Percentiles rank a stretch among this genome's conserved stretches.
Evolutionary conservation across 1,284 basidiomycete genomes (phyloP).

Genomic region (Irpex rosettiformis): DNA sequence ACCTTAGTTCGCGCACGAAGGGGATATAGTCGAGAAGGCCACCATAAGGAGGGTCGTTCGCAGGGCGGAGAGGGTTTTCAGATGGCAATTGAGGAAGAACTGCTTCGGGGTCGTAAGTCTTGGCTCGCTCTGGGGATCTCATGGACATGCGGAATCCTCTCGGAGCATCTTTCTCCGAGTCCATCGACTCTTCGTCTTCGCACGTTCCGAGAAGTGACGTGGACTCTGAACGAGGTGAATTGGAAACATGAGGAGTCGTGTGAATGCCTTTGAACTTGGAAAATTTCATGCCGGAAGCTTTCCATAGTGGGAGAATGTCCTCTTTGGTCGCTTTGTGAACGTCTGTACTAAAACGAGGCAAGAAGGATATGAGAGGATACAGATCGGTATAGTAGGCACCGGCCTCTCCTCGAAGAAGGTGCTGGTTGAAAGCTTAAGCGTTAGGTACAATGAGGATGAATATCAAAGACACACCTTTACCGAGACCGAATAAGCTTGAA

Average conservation of each 20-base stretch:
- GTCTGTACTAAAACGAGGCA: conserved; percentile 50
- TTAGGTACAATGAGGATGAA: background rate
- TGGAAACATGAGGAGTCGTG: conserved; percentile 18
- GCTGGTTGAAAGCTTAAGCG: conserved; percentile 16
- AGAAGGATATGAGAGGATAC: conserved; percentile 41
- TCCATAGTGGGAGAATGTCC: conserved; percentile 59
- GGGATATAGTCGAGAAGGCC: conserved; percentile 55
- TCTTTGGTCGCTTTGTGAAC: conserved; percentile 29
- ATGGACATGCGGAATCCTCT: no score
- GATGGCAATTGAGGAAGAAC: conserved; percentile 46
- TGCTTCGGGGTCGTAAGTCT: conserved; percentile 53
- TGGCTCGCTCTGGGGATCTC: conserved; percentile 21
- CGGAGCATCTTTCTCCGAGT: no score
- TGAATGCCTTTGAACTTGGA: conserved; percentile 19
- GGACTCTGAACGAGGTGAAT: conserved; percentile 10
- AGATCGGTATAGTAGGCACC: conserved; percentile 43
- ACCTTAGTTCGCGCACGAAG: conserved; percentile 46
- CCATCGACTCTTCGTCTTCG: no score
- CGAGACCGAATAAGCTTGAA: conserved; percentile 60
- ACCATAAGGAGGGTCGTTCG: conserved; percentile 48
- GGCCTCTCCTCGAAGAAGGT: conserved; percentile 40
- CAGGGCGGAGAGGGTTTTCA: conserved; percentile 47
- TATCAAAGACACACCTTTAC: conserved; percentile 42
- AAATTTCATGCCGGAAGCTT: conserved; percentile 38
- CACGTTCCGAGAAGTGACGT: conserved; percentile 14